Evolutionary conservation across 2,329 filamentous ascomycete genomes (phyloP).

Genomic region (Xylariaceae sp.): DNA sequence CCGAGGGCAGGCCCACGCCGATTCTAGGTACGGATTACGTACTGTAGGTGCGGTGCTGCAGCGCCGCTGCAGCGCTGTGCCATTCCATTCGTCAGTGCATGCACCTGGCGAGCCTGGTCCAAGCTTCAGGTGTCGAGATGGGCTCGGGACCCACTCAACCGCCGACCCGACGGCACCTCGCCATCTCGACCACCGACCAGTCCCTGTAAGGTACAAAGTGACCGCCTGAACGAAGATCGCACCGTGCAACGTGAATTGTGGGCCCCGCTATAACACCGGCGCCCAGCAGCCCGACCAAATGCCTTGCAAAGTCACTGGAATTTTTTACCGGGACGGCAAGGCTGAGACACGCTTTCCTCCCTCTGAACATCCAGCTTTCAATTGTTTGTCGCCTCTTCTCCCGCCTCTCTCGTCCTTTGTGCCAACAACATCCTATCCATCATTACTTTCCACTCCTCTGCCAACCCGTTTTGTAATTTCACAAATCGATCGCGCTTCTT

Average conservation of each 20-base stretch:
- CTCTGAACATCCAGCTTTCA: background rate
- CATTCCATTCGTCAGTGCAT: conserved; percentile 12
- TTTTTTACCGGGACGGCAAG: conserved; percentile 28
- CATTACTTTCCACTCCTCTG: background rate
- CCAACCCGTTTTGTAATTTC: too few species aligned
- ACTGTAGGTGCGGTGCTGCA: too few species aligned
- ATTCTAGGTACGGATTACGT: background rate
- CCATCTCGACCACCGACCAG: background rate
- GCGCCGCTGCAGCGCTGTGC: too few species aligned
- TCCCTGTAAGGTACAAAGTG: background rate
- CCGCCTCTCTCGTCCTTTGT: background rate
- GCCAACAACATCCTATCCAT: conserved; percentile 4
- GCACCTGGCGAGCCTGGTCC: conserved; percentile 1
- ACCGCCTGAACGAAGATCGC: too few species aligned
- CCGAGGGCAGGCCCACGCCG: background rate
- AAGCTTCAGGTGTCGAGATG: background rate
- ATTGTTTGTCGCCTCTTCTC: background rate
- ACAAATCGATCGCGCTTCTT: background rate
- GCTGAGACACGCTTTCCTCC: conserved; percentile 22
- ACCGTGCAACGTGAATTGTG: too few species aligned
- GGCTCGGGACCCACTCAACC: too few species aligned
- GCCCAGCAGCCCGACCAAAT: background rate
- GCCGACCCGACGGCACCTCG: too few species aligned
- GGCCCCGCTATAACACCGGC: too few species aligned
- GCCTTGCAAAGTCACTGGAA: conserved; percentile 21